Conservation (phyloP, 495 filamentous ascomycete genomes). For the Podospora bellae-mahoneyi region DNA sequence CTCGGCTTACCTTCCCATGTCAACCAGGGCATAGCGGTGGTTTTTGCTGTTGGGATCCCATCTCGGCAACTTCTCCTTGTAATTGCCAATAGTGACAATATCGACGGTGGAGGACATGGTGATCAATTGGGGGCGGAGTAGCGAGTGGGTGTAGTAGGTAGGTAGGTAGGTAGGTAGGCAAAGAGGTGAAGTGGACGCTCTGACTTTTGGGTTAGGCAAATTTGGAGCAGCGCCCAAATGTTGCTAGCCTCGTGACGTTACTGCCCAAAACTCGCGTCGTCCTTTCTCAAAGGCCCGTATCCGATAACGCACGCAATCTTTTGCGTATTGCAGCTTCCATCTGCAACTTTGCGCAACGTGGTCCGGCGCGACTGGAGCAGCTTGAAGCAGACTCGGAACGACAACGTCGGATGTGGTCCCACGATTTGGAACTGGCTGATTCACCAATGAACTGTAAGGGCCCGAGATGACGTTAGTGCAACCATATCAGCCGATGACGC, state of each 20-base stretch:
- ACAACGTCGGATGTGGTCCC: not conserved
- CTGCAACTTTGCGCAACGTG: not conserved
- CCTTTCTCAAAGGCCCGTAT: not conserved
- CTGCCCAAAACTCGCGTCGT: not conserved
- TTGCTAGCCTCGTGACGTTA: not conserved
- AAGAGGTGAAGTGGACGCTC: not conserved
- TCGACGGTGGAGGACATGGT: conserved; percentile 29
- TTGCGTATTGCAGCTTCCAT: not conserved
- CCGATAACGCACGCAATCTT: not conserved
- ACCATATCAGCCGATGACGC: not conserved
- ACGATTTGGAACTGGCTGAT: not conserved
- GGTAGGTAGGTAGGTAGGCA: not conserved
- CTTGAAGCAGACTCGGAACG: not conserved
- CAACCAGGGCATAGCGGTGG: conserved; percentile 59
- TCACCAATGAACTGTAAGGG: not conserved
- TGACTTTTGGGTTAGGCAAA: not conserved
- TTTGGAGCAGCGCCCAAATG: not conserved
- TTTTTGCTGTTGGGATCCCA: conserved; percentile 42
- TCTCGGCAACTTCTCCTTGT: conserved; percentile 44
- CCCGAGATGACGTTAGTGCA: not conserved
- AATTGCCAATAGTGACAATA: conserved; percentile 52
- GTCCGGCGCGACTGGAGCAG: not conserved
- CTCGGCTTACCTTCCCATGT: conserved; percentile 66
- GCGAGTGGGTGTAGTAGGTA: not conserved
- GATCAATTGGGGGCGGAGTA: not conserved